Base-by-base conservation (phyloP, 805 yeast species). In the Kluyveromyces nonfermentans region DNA sequence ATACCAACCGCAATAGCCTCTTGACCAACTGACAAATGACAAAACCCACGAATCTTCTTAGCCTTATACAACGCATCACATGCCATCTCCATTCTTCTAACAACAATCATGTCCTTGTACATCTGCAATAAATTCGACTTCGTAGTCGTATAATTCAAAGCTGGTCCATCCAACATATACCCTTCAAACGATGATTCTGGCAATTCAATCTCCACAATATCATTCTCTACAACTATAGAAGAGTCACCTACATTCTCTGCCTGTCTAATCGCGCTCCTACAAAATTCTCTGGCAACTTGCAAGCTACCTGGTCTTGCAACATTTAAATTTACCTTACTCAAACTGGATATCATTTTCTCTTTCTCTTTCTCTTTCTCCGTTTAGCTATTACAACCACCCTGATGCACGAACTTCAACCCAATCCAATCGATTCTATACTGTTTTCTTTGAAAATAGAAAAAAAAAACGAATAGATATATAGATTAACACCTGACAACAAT, bases 1-100 rank as follows among this genome's bases (percentile, higher is more conserved):
- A 93, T 88, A 67, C 98, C 98, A 50, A 90, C 97, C 50, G 98
- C 96, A 69, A 93, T 79, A 51, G 98, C 98, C 73, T 93, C 98
- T 73, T 93, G 98, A 62, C 98, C 98, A 51, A 86, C 88, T 12
- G 96, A 85, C 73, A 93, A 78, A 70, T 93, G 98, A 72, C 98
- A 93, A 82, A 93, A 93, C 57, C 98, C 98, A 74, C 97, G 80
- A 62, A 93, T 89, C 73, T 90, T 88, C 76, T 93, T 93, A 60
- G 97, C 96, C 75, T 93, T 93, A 76, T 93, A 93, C 52, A 93
- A 74, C 28, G 97, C 97, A 66, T 93, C 98, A 49, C 97, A 80
- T 35, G 96, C 95, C 96, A 93, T 90, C 74, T 93, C 98, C 93
- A 93, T 81, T 71, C 98, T 85, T 77, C 95, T 82, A 64, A 90